phyloP scores from a whole-genome alignment of 2,329 filamentous ascomycete genomes.

The Beauveria pseudobassiana region DNA sequence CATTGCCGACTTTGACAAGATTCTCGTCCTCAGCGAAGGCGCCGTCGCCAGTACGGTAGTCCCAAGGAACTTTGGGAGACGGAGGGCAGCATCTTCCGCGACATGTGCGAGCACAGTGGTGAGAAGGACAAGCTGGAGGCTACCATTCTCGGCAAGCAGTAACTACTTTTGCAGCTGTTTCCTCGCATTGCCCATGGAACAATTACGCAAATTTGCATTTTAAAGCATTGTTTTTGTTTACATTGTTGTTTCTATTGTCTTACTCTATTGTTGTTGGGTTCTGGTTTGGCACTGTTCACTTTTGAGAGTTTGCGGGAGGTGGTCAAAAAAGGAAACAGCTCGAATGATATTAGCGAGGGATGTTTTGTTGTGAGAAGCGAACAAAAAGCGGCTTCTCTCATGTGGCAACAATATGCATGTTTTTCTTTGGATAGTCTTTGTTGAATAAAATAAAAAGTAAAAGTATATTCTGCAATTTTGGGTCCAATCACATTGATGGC shows the following conservation, averaged over 20 bases:
- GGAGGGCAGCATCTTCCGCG: slow-evolving; percentile 47
- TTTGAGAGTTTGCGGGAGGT: neutral
- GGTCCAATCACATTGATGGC: too few relatives aligned
- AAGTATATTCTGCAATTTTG: too few relatives aligned
- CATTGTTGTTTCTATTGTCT: neutral
- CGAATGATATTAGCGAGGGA: neutral
- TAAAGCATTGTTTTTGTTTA: neutral
- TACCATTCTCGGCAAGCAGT: slow-evolving; percentile 31
- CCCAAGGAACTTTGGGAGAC: slow-evolving; percentile 54
- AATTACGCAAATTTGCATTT: neutral
- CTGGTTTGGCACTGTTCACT: neutral
- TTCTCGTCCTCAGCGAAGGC: slow-evolving; percentile 64
- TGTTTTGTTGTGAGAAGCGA: neutral
- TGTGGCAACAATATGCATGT: too few relatives aligned
- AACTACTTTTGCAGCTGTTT: neutral
- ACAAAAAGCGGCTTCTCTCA: neutral
- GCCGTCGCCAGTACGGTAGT: slow-evolving; percentile 56
- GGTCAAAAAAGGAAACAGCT: neutral
- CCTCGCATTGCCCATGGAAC: neutral
- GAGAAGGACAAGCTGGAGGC: slow-evolving; percentile 46
- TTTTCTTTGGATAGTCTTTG: neutral
- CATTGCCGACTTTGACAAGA: slow-evolving; percentile 69
- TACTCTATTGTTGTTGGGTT: neutral
- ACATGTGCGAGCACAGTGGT: slow-evolving; percentile 57
- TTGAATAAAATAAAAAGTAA: neutral